These are phyloP conservation scores for Candida easanensis DNA, from an alignment of 805 yeast species.

Conservation along the genomic window DNA sequence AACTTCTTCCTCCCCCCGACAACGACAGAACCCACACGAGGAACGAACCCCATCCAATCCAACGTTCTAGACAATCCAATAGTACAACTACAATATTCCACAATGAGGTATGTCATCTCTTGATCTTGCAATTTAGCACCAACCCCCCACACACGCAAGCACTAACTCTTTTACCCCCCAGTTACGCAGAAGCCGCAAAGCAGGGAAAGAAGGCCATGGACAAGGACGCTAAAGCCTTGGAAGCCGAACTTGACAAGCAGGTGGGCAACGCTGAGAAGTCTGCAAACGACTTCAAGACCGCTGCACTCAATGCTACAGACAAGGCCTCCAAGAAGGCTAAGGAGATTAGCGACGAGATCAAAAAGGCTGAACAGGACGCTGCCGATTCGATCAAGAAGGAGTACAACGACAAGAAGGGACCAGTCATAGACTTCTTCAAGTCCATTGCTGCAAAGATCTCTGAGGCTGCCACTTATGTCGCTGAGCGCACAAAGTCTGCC, in stretches of 20 bases:
- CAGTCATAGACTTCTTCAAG: conserved; percentile 23
- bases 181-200: conserved; percentile 23
- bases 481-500: conserved; percentile 22
- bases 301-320: conserved; percentile 19
- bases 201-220: conserved; percentile 19
- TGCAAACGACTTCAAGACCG: conserved; percentile 22
- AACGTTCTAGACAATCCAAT: background rate
- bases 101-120: conserved; percentile 11
- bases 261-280: conserved; percentile 9
- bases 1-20: conserved; percentile 1
- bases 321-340: conserved; percentile 26
- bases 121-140: background rate
- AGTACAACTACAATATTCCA: background rate
- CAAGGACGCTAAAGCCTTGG: conserved; percentile 16
- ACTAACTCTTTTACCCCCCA: conserved; percentile 3
- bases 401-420: conserved; percentile 29
- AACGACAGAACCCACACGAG: background rate
- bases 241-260: conserved; percentile 11
- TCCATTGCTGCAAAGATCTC: conserved; percentile 21
- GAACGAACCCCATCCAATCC: background rate
- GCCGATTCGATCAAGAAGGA: conserved; percentile 32
- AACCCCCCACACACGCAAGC: background rate
- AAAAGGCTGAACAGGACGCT: conserved; percentile 35
- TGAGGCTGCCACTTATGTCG: conserved; percentile 21
- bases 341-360: conserved; percentile 18